Conservation (phyloP, 164 flowering plant genomes). For the Stephania japonica region DNA sequence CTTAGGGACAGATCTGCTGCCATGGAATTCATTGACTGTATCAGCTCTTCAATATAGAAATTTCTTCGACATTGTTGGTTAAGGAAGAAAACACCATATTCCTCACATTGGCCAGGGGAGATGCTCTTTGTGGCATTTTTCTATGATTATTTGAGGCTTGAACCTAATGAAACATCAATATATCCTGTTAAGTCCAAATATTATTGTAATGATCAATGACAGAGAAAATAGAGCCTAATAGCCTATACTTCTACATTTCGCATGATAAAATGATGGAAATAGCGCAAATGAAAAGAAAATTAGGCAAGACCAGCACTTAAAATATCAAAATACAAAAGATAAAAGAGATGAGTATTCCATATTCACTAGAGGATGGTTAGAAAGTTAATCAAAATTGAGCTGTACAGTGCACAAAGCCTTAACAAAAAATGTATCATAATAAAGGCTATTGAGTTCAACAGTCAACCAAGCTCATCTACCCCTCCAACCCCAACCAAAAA, state of each 20-base stretch:
- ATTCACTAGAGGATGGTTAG: not conserved
- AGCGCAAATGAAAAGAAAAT: not conserved
- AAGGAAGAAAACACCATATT: slow-evolving; percentile 41
- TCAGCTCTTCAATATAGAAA: slow-evolving; percentile 31
- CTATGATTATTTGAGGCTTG: slow-evolving; percentile 47
- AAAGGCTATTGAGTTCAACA: not conserved
- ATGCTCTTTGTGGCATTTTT: slow-evolving; percentile 38
- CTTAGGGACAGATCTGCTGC: slow-evolving; percentile 40
- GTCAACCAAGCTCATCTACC: not conserved
- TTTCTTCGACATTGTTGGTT: slow-evolving; percentile 28
- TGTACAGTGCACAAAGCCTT: not conserved
- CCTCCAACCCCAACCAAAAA: not conserved
- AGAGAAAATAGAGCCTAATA: not conserved
- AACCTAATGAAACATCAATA: not conserved
- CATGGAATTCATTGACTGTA: slow-evolving; percentile 59
- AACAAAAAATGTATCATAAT: not conserved
- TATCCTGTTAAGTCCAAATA: not conserved
- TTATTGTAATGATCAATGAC: not conserved
- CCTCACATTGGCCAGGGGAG: slow-evolving; percentile 44
- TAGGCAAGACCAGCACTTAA: not conserved
- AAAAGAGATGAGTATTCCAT: not conserved
- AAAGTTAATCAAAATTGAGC: not conserved
- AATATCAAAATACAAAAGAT: not conserved
- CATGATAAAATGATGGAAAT: not conserved
- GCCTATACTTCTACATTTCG: not conserved